phyloP scores from a whole-genome alignment of 306 rosid species.

The barrel medic (Medicago truncatula) region MtrunA17r5.0-ANR NC_053046.1:15786501-15787000 shows the following conservation, averaged over 20 bases:
- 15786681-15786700: background rate
- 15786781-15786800: too few species aligned
- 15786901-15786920: too few species aligned
- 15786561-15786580: conserved; percentile 35
- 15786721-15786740: conserved; percentile 30
- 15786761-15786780: background rate
- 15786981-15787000: too few species aligned
- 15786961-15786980: too few species aligned
- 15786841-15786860: too few species aligned
- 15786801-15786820: background rate
- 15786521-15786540: conserved; percentile 40
- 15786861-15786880: too few species aligned
- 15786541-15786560: background rate
- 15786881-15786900: too few species aligned
- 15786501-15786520: conserved; percentile 45
- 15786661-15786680: background rate
- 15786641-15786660: background rate
- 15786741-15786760: background rate
- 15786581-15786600: conserved; percentile 41
- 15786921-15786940: too few species aligned
- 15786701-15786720: conserved; percentile 24
- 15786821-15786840: background rate
- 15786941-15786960: too few species aligned
- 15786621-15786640: too few species aligned
- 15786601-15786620: background rate